Conservation (phyloP, 495 filamentous ascomycete species). For the Tuber magnatum region DNA sequence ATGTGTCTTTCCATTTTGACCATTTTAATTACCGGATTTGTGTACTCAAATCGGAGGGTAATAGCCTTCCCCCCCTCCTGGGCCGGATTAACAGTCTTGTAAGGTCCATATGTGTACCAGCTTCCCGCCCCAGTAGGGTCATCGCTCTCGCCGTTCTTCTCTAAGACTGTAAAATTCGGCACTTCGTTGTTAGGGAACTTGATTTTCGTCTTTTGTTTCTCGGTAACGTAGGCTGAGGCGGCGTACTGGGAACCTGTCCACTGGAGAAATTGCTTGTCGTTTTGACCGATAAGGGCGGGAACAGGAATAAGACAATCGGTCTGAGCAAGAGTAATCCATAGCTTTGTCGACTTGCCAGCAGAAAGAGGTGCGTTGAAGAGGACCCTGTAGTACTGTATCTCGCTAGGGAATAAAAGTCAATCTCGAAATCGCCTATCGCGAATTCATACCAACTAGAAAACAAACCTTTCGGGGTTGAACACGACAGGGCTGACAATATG, state of each 20-base stretch:
- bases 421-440: slow-evolving; percentile 16
- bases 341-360: slow-evolving; percentile 67
- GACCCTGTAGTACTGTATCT: slow-evolving; percentile 74
- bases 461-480: slow-evolving; percentile 57
- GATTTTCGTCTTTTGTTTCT: slow-evolving; percentile 93
- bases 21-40: slow-evolving; percentile 74
- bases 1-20: slow-evolving; percentile 75
- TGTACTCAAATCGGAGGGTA: slow-evolving; percentile 88
- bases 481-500: slow-evolving; percentile 56
- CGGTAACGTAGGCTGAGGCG: slow-evolving; percentile 70
- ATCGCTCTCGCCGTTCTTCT: slow-evolving; percentile 53
- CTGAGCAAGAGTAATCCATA: slow-evolving; percentile 75
- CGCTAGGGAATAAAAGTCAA: slow-evolving; percentile 41
- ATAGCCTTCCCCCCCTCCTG: slow-evolving; percentile 56
- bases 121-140: slow-evolving; percentile 78
- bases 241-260: slow-evolving; percentile 77
- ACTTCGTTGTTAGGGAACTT: slow-evolving; percentile 73
- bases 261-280: slow-evolving; percentile 75
- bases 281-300: slow-evolving; percentile 70
- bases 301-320: slow-evolving; percentile 68
- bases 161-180: slow-evolving; percentile 73
- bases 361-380: slow-evolving; percentile 65
- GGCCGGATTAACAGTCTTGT: slow-evolving; percentile 52
- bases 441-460: background rate
- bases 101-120: slow-evolving; percentile 89